phyloP scores from a whole-genome alignment of 148 eudicot species.

The Polygonum maritimum region DNA sequence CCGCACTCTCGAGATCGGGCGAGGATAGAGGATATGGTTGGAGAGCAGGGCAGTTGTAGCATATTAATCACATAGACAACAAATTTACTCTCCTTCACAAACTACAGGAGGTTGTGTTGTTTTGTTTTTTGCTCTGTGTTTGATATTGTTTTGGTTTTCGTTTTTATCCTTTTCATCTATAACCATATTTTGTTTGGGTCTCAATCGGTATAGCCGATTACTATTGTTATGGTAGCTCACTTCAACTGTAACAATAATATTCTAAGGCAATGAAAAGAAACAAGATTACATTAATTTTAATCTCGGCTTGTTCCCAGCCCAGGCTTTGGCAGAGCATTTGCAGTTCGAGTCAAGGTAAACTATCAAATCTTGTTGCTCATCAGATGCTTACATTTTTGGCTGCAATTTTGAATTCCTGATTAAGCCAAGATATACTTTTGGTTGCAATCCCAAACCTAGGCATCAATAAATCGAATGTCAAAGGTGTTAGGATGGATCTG shows the following conservation, averaged over 20 bases:
- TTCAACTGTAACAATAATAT: too few species aligned
- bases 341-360: neutral
- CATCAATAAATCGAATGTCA: constrained; percentile 87
- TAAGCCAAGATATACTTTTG: neutral
- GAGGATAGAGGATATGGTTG: neutral
- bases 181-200: too few species aligned
- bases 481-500: constrained; percentile 95
- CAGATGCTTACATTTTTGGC: too few species aligned
- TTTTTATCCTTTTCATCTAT: too few species aligned
- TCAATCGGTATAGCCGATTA: too few species aligned
- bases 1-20: constrained; percentile 7
- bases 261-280: neutral
- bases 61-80: too few species aligned
- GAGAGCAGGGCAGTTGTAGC: neutral
- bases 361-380: neutral
- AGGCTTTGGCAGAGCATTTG: neutral
- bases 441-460: constrained; percentile 20
- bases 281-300: neutral
- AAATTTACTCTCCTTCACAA: too few species aligned
- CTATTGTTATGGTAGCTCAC: too few species aligned
- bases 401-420: neutral
- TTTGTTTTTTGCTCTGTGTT: too few species aligned
- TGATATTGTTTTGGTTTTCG: too few species aligned
- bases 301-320: neutral
- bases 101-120: too few species aligned